These are phyloP conservation scores for Cymbidium sinense DNA, from an alignment of 106 monocot species.

Conservation along the genomic window DNA sequence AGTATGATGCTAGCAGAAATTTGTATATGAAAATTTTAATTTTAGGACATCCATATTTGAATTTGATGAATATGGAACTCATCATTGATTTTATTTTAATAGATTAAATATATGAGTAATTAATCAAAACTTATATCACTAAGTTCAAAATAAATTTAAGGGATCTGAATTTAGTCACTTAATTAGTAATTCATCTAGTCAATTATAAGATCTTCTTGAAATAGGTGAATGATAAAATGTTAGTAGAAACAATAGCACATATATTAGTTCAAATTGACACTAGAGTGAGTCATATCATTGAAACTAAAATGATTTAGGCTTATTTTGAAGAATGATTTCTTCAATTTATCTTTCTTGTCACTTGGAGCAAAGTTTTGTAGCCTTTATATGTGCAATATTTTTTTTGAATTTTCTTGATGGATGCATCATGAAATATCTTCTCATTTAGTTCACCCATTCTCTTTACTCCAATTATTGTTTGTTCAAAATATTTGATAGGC, in stretches of 20 bases:
- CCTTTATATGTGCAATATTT: conserved; percentile 29
- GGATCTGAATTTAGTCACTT: too few species aligned
- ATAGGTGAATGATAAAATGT: background rate
- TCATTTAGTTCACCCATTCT: conserved; percentile 46
- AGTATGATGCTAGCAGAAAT: too few species aligned
- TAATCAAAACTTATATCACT: too few species aligned
- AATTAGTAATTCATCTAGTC: too few species aligned
- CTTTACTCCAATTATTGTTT: conserved; percentile 31
- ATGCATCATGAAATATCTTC: conserved; percentile 26
- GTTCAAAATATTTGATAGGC: conserved; percentile 17
- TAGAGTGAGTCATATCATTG: background rate
- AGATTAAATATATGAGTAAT: too few species aligned
- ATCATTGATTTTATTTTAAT: too few species aligned
- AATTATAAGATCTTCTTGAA: background rate
- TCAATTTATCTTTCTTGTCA: conserved; percentile 59
- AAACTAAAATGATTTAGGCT: background rate
- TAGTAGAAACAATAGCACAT: background rate
- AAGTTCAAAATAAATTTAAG: too few species aligned
- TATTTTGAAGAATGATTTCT: conserved; percentile 35
- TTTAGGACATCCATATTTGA: too few species aligned
- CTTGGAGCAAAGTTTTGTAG: conserved; percentile 24
- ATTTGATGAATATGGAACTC: too few species aligned
- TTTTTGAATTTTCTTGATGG: conserved; percentile 23
- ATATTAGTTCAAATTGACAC: background rate
- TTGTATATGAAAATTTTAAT: too few species aligned